Conservation (phyloP, 352 stramenopile genomes). For the Phytophthora palmivora region DNA sequence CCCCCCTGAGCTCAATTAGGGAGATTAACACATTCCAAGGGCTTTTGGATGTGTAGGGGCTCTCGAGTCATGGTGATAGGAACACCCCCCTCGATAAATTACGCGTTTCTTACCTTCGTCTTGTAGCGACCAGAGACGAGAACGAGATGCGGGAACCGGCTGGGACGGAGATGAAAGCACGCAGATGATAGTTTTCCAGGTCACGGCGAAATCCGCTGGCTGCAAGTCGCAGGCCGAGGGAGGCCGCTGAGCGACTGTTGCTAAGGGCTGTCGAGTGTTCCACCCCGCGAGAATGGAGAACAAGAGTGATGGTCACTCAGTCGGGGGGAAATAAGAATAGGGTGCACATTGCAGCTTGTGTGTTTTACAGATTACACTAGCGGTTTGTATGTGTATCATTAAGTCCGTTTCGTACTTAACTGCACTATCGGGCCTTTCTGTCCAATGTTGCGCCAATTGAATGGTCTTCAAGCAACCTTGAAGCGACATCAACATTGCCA, state of each 20-base stretch:
- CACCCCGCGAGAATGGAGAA: constrained; percentile 10
- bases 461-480: constrained; percentile 18
- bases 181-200: constrained; percentile 46
- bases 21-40: not conserved
- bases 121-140: constrained; percentile 34
- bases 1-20: not conserved
- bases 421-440: too few relatives aligned
- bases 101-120: constrained; percentile 48
- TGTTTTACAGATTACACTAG: constrained; percentile 2
- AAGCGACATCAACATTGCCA: constrained; percentile 9
- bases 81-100: constrained; percentile 40
- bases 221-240: constrained; percentile 24
- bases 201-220: constrained; percentile 11
- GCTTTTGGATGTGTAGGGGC: not conserved
- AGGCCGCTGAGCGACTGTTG: constrained; percentile 28
- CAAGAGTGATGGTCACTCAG: constrained; percentile 45
- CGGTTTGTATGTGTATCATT: constrained; percentile 3
- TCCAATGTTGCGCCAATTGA: too few relatives aligned
- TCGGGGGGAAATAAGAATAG: constrained; percentile 26
- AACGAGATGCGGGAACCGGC: constrained; percentile 12
- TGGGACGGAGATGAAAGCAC: constrained; percentile 20
- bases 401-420: constrained; percentile 22
- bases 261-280: constrained; percentile 31
- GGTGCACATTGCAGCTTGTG: not conserved
- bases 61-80: not conserved